Conservation (phyloP, 2,329 filamentous ascomycete species). For the Exophiala mesophila region DNA sequence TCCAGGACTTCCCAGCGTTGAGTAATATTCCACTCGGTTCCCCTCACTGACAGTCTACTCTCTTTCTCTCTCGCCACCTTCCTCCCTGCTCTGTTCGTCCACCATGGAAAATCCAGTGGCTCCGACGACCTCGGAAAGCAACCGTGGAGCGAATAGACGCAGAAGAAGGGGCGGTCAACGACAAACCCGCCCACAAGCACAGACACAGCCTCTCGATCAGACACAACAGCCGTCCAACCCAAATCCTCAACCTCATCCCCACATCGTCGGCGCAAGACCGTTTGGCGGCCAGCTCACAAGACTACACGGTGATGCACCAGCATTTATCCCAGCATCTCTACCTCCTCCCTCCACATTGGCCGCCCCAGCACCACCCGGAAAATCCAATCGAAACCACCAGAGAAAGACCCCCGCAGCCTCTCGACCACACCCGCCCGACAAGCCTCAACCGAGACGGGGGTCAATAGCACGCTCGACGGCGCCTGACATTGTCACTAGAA, state of each 20-base stretch:
- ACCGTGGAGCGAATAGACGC: conserved; percentile 19
- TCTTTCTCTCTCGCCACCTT: neutral
- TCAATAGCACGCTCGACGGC: conserved; percentile 39
- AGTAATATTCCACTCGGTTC: too few species aligned
- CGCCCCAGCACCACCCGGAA: conserved; percentile 3
- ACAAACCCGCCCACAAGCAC: neutral
- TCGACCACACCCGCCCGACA: conserved; percentile 13
- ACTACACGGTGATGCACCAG: conserved; percentile 36
- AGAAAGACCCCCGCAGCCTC: conserved; percentile 10
- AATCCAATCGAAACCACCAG: conserved; percentile 6
- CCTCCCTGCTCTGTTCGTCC: conserved; percentile 2
- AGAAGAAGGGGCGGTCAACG: conserved; percentile 15
- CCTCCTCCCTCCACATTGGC: conserved; percentile 8
- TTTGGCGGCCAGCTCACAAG: conserved; percentile 27
- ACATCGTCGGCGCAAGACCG: conserved; percentile 16
- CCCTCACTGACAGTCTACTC: too few species aligned
- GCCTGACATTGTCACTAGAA: conserved; percentile 50
- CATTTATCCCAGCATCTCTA: conserved; percentile 36
- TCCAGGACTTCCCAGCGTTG: too few species aligned
- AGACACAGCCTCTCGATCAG: conserved; percentile 1
- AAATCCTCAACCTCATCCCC: neutral
- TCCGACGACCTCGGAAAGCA: conserved; percentile 4
- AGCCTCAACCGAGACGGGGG: conserved; percentile 30
- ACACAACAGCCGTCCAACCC: conserved; percentile 3
- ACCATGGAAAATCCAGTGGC: conserved; percentile 11